A percentile compares a stretch with the other conserved stretches of the same genome.
These are phyloP conservation scores for Boletus hoseneyae DNA, from an alignment of 1,284 basidiomycete genomes.

Conservation along the genomic window DNA sequence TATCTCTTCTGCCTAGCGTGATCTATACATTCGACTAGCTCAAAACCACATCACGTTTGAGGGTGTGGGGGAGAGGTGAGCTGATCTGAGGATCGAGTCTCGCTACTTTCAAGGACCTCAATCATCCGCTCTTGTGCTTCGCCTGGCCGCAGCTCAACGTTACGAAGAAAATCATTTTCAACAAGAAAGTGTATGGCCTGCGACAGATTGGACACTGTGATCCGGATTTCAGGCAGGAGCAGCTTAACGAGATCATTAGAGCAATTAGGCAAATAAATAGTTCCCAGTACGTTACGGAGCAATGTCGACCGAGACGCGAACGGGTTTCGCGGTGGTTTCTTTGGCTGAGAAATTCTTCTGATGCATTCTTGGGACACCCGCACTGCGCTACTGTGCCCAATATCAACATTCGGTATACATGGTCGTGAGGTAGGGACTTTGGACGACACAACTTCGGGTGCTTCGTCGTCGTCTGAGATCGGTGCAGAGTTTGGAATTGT, in stretches of 20 bases:
- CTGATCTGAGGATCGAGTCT: slow-evolving; percentile 2
- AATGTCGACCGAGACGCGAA: slow-evolving; percentile 68
- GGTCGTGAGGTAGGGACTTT: slow-evolving; percentile 36
- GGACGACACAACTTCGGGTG: slow-evolving; percentile 63
- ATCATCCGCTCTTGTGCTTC: slow-evolving; percentile 71
- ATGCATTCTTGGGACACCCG: slow-evolving; percentile 10
- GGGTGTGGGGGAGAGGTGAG: too few species aligned
- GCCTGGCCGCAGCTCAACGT: slow-evolving; percentile 81
- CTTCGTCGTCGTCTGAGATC: slow-evolving; percentile 37
- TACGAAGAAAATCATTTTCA: slow-evolving; percentile 84
- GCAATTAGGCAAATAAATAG: background rate
- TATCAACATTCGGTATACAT: slow-evolving; percentile 4
- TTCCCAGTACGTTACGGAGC: slow-evolving; percentile 60
- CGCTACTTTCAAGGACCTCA: slow-evolving; percentile 47
- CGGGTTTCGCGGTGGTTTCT: slow-evolving; percentile 55
- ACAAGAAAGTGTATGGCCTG: slow-evolving; percentile 93
- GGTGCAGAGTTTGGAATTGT: slow-evolving; percentile 5
- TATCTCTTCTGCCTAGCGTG: background rate
- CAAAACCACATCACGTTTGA: background rate
- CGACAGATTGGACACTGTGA: slow-evolving; percentile 89
- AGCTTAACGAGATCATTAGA: slow-evolving; percentile 46
- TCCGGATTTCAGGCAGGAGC: slow-evolving; percentile 84
- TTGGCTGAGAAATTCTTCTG: slow-evolving; percentile 47
- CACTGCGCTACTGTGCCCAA: background rate
- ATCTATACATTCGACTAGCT: slow-evolving; percentile 3